phyloP scores from a whole-genome alignment of 2,329 filamentous ascomycete genomes.

The Aspergillus versicolor region DNA sequence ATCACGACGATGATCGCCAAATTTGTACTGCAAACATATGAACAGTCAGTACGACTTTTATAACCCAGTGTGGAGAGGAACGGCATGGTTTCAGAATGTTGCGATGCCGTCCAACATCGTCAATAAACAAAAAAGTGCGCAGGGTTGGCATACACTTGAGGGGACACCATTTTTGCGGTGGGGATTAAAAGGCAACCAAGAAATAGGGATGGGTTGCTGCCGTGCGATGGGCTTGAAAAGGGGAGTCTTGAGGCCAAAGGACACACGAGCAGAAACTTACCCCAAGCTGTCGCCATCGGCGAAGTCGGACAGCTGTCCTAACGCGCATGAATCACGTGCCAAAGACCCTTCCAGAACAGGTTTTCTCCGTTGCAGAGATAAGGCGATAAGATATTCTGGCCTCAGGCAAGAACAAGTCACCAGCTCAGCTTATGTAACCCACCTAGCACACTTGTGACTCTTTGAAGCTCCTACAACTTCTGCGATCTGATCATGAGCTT shows the following conservation, averaged over 20 bases:
- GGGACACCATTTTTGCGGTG: conserved; percentile 60
- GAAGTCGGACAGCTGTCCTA: conserved; percentile 28
- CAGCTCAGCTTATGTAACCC: conserved; percentile 20
- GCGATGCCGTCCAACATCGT: background rate
- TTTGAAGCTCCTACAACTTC: conserved; percentile 14
- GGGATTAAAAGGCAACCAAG: conserved; percentile 13
- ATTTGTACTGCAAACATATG: conserved; percentile 66
- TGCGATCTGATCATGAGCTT: conserved; percentile 7
- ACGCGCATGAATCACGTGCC: conserved; percentile 21
- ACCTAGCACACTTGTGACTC: conserved; percentile 17
- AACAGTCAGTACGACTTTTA: conserved; percentile 13
- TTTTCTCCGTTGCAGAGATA: background rate
- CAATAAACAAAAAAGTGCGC: background rate
- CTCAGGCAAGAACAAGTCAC: conserved; percentile 18
- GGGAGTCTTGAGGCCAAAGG: conserved; percentile 7
- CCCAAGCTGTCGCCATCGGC: conserved; percentile 14
- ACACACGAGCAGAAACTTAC: conserved; percentile 23
- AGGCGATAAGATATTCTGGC: conserved; percentile 6
- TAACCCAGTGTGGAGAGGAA: background rate
- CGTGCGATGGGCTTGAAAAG: conserved; percentile 10
- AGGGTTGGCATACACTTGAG: conserved; percentile 59
- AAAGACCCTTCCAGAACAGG: conserved; percentile 9
- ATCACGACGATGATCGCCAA: conserved; percentile 92
- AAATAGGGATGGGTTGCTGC: conserved; percentile 13
- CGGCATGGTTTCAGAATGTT: background rate